These are phyloP conservation scores for Agastache rugosa DNA, from an alignment of 257 asterid species.

Conservation along the genomic window DNA sequence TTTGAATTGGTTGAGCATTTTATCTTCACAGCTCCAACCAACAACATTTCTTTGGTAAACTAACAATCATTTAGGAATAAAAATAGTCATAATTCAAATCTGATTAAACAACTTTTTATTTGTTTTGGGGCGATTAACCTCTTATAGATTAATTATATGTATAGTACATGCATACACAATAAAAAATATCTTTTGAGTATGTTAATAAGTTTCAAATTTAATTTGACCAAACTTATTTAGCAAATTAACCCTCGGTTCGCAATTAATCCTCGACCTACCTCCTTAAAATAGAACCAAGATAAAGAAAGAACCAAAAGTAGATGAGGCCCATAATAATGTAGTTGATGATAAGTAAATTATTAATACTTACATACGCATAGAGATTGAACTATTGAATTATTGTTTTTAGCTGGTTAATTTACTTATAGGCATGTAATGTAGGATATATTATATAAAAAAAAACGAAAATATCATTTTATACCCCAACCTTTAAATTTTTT, in stretches of 20 bases:
- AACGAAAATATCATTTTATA: too few relatives aligned
- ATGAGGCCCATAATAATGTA: slow-evolving; percentile 31
- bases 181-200: not conserved
- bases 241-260: too few relatives aligned
- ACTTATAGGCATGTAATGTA: not conserved
- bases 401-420: not conserved
- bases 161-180: too few relatives aligned
- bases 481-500: too few relatives aligned
- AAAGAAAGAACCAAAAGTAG: slow-evolving; percentile 31
- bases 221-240: not conserved
- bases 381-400: not conserved
- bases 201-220: not conserved
- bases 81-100: not conserved
- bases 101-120: not conserved
- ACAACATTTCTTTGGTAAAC: slow-evolving; percentile 48
- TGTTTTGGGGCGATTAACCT: not conserved
- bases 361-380: not conserved
- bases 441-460: not conserved
- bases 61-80: slow-evolving; percentile 22
- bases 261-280: not conserved
- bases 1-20: slow-evolving; percentile 32
- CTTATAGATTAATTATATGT: too few relatives aligned
- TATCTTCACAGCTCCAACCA: slow-evolving; percentile 40
- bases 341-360: slow-evolving; percentile 16
- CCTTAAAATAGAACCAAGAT: too few relatives aligned